phyloP scores from a whole-genome alignment of 139 green algal species.

The Mychonastes homosphaera region DNA sequence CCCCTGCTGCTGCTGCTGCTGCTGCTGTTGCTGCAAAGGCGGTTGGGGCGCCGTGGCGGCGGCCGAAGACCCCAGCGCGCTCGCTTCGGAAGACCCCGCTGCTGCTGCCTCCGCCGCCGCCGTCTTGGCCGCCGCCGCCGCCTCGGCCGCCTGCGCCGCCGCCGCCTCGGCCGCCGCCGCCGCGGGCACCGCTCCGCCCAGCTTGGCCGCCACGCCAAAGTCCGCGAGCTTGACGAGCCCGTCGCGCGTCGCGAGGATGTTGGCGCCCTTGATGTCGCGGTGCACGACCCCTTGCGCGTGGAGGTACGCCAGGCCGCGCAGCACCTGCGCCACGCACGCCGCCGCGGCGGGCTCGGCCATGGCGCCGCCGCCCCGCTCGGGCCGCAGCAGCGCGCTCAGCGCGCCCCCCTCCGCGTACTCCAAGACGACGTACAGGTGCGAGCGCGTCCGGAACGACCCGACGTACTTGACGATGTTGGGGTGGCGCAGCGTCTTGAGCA shows the following conservation, averaged over 20 bases:
- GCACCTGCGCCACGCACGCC: slow-evolving; percentile 75
- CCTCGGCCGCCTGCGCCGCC: no score
- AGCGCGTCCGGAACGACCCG: slow-evolving; percentile 80
- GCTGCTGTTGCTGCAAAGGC: no score
- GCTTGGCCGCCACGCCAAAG: slow-evolving; percentile 90
- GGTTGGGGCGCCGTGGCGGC: no score
- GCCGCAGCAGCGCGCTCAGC: slow-evolving; percentile 73
- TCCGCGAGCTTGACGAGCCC: slow-evolving; percentile 94
- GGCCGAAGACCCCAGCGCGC: no score
- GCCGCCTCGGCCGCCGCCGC: no score
- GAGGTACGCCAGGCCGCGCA: slow-evolving; percentile 79
- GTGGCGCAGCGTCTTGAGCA: slow-evolving; percentile 88
- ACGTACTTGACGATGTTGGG: slow-evolving; percentile 96
- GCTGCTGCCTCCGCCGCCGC: no score
- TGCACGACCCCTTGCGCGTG: slow-evolving; percentile 89
- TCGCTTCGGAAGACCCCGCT: slow-evolving; percentile 11
- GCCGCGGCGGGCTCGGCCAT: slow-evolving; percentile 81
- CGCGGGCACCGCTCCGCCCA: no score
- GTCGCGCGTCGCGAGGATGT: slow-evolving; percentile 79
- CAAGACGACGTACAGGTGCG: slow-evolving; percentile 90
- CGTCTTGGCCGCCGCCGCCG: no score
- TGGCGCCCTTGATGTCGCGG: slow-evolving; percentile 91
- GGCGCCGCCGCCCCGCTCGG: slow-evolving; percentile 53
- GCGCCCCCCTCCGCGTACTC: slow-evolving; percentile 94
- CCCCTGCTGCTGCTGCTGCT: slow-evolving; percentile 41